Conservation (phyloP, 2,329 filamentous ascomycete genomes). For the Botrytis pseudocinerea region DNA sequence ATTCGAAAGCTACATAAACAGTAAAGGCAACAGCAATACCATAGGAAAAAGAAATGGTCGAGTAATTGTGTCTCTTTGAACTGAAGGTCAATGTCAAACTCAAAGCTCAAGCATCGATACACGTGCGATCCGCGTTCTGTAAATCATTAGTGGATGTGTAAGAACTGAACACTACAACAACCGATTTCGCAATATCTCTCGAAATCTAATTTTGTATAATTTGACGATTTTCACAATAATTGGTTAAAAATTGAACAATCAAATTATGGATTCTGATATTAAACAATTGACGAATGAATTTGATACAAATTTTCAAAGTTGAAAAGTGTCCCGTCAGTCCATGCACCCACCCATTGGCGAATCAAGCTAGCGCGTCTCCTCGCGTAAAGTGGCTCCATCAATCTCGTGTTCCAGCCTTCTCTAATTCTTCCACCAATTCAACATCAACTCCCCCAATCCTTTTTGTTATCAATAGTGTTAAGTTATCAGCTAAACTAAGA, state of each 20-base stretch:
- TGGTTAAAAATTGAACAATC: not conserved
- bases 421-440: conserved; percentile 5
- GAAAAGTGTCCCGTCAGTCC: not conserved
- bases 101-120: not conserved
- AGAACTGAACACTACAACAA: not conserved
- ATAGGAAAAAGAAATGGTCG: not conserved
- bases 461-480: not conserved
- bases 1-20: not conserved
- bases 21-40: not conserved
- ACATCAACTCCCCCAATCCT: conserved; percentile 1
- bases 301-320: not conserved
- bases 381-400: conserved; percentile 15
- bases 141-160: conserved; percentile 1
- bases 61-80: not conserved
- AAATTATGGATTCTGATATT: not conserved
- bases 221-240: accelerated
- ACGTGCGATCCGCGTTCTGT: not conserved
- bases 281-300: not conserved
- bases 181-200: not conserved
- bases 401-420: conserved; percentile 16
- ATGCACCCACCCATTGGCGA: not conserved
- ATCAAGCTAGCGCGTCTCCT: conserved; percentile 16
- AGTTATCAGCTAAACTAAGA: not conserved
- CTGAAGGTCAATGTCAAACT: conserved; percentile 1
- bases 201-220: not conserved